Evolutionary conservation across 805 yeast genomes (phyloP).

Genomic region (Scheffersomyces amazonensis): DNA sequence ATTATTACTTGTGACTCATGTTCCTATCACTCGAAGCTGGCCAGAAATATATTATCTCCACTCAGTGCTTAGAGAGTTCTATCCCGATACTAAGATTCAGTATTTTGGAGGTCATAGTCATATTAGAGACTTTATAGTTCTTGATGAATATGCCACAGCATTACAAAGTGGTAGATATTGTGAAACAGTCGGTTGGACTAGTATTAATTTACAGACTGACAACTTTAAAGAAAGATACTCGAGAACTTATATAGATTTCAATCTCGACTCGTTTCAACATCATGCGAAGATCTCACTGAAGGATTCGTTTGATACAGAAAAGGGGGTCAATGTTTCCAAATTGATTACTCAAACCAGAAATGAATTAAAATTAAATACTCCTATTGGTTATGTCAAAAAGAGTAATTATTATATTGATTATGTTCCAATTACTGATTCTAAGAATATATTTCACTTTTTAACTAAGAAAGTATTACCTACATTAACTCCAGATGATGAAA

Average conservation of each 20-base stretch:
- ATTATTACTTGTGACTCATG: slow-evolving; percentile 72
- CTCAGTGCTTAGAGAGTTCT: slow-evolving; percentile 48
- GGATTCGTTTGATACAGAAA: slow-evolving; percentile 47
- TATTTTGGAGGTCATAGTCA: slow-evolving; percentile 96
- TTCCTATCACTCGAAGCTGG: slow-evolving; percentile 60
- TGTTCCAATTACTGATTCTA: slow-evolving; percentile 52
- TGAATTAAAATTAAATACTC: slow-evolving; percentile 50
- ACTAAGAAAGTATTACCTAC: slow-evolving; percentile 55
- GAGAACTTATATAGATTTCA: slow-evolving; percentile 83
- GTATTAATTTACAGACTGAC: slow-evolving; percentile 41
- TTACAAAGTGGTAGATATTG: slow-evolving; percentile 92
- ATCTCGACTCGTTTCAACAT: slow-evolving; percentile 60
- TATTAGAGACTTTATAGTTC: slow-evolving; percentile 73
- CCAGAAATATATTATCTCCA: slow-evolving; percentile 50
- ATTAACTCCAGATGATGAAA: slow-evolving; percentile 19
- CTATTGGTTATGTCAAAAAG: slow-evolving; percentile 63
- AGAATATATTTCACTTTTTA: slow-evolving; percentile 57
- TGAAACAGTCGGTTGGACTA: slow-evolving; percentile 89
- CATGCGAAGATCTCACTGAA: slow-evolving; percentile 41
- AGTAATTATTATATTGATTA: slow-evolving; percentile 61
- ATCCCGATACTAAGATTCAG: slow-evolving; percentile 67
- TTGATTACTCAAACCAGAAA: slow-evolving; percentile 42
- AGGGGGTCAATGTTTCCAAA: slow-evolving; percentile 50
- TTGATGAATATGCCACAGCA: slow-evolving; percentile 68
- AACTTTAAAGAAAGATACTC: slow-evolving; percentile 25